A percentile compares a stretch with the other conserved stretches of the same genome.
These are phyloP conservation scores for Kodamaea nitidulidarum DNA, from an alignment of 805 yeast genomes.

Conservation along the genomic window DNA sequence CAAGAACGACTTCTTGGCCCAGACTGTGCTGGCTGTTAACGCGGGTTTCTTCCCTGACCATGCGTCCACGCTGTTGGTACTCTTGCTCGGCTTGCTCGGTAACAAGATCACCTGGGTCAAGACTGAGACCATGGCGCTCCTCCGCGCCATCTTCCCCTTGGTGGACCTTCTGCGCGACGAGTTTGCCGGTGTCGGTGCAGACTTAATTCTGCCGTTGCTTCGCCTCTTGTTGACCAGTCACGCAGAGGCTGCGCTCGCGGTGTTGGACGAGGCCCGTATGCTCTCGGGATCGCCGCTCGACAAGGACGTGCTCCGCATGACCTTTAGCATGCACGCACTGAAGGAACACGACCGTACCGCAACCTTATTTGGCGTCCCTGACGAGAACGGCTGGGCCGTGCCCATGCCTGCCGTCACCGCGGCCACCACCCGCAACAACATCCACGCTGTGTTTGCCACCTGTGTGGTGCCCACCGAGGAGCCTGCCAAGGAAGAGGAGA, in stretches of 20 bases:
- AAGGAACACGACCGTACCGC: slow-evolving; percentile 83
- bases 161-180: slow-evolving; percentile 75
- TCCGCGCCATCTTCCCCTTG: slow-evolving; percentile 70
- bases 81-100: slow-evolving; percentile 72
- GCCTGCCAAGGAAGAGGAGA: slow-evolving; percentile 36
- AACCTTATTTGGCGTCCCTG: slow-evolving; percentile 91
- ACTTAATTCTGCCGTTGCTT: slow-evolving; percentile 83
- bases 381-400: slow-evolving; percentile 94
- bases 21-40: slow-evolving; percentile 68
- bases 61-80: slow-evolving; percentile 70
- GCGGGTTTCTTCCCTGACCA: slow-evolving; percentile 66
- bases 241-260: slow-evolving; percentile 86
- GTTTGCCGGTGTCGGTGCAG: slow-evolving; percentile 90
- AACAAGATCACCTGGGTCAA: slow-evolving; percentile 79
- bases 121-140: slow-evolving; percentile 68
- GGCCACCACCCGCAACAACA: slow-evolving; percentile 83
- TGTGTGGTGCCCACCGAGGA: slow-evolving; percentile 48
- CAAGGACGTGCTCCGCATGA: slow-evolving; percentile 86
- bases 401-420: slow-evolving; percentile 94
- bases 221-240: slow-evolving; percentile 76
- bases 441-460: slow-evolving; percentile 90
- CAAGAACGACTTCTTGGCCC: slow-evolving; percentile 84
- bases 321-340: slow-evolving; percentile 77
- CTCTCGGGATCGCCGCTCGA: slow-evolving; percentile 92
- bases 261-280: slow-evolving; percentile 75